phyloP scores from a whole-genome alignment of 2,329 filamentous ascomycete genomes.

The Colletotrichum spinosum region DNA sequence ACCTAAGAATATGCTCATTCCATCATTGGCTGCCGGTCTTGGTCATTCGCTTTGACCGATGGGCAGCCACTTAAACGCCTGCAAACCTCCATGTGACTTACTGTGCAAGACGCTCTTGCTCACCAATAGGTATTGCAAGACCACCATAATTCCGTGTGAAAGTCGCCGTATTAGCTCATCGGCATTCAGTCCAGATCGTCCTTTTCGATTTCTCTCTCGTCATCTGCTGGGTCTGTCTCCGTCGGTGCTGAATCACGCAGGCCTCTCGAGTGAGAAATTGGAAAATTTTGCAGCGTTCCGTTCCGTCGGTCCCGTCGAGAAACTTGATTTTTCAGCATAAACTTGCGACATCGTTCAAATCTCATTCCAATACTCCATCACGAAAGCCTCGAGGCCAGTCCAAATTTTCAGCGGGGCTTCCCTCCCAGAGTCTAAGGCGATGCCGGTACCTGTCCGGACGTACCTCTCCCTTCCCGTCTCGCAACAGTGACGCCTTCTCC shows the following conservation, averaged over 20 bases:
- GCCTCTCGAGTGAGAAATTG: not conserved
- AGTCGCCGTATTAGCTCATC: constrained; percentile 1
- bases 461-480: constrained; percentile 13
- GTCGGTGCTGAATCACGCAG: constrained; percentile 5
- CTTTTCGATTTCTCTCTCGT: constrained; percentile 22
- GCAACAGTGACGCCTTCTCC: constrained; percentile 7
- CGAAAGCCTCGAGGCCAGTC: not conserved
- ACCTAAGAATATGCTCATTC: constrained; percentile 8
- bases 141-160: not conserved
- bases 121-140: no score
- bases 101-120: no score
- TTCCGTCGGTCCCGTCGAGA: not conserved
- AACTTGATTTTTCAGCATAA: constrained; percentile 19
- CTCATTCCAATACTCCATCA: constrained; percentile 3
- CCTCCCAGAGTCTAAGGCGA: not conserved
- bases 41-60: no score
- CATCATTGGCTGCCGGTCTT: not conserved
- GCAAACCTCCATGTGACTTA: no score
- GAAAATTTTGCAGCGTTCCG: not conserved
- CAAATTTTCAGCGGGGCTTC: not conserved
- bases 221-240: constrained; percentile 8
- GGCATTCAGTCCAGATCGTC: constrained; percentile 2
- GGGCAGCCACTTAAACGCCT: no score
- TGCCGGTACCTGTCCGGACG: constrained; percentile 23
- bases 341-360: constrained; percentile 14